These are phyloP conservation scores for Arachnomyces sp. DNA, from an alignment of 2,329 filamentous ascomycete species.

Conservation along the genomic window DNA sequence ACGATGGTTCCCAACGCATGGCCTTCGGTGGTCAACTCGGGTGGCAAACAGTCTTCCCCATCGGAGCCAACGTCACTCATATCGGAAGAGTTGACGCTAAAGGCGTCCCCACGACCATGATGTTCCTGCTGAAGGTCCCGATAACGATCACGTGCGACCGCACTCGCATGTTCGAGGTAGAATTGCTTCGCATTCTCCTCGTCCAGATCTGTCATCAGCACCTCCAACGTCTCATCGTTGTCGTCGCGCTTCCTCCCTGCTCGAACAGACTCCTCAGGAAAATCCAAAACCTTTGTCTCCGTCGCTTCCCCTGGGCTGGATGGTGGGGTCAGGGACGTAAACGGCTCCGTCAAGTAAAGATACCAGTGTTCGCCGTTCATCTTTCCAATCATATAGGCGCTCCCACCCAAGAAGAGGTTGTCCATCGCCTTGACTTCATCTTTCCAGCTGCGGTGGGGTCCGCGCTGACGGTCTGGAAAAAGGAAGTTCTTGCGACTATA, in stretches of 20 bases:
- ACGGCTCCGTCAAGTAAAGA: conserved; percentile 86
- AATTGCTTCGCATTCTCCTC: conserved; percentile 59
- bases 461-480: conserved; percentile 87
- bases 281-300: conserved; percentile 50
- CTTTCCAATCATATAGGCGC: conserved; percentile 98
- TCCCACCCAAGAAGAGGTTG: conserved; percentile 81
- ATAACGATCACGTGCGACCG: conserved; percentile 75
- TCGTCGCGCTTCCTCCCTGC: conserved; percentile 24
- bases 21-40: conserved; percentile 81
- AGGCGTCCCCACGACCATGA: conserved; percentile 54
- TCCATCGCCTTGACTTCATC: conserved; percentile 91
- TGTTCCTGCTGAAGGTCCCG: conserved; percentile 59
- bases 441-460: conserved; percentile 94
- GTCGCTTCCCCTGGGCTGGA: conserved; percentile 57
- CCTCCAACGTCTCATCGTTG: conserved; percentile 48
- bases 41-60: conserved; percentile 51
- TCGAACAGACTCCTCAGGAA: conserved; percentile 35
- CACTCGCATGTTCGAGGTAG: conserved; percentile 73
- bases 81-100: conserved; percentile 63
- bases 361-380: conserved; percentile 99
- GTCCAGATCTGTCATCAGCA: conserved; percentile 61
- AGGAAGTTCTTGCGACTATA: conserved; percentile 99
- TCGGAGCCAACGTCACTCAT: conserved; percentile 40
- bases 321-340: conserved; percentile 70
- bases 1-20: conserved; percentile 89